Base-by-base conservation (phyloP, 1,284 basidiomycete species). In the Ceratobasidium theobromae region DNA sequence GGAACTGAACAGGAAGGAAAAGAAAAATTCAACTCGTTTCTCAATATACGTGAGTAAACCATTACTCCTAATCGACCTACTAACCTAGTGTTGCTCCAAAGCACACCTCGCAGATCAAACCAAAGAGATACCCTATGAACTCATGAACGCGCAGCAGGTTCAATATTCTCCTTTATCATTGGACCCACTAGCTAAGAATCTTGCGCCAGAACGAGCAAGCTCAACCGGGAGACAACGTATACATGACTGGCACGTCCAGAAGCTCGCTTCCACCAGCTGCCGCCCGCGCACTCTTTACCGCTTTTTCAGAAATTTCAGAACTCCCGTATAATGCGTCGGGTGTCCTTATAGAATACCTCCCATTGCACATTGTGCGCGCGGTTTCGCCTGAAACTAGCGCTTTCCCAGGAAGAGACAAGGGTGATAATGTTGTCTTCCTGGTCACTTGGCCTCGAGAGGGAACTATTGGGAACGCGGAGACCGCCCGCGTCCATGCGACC, bases 201-300 rank as follows among this genome's bases (percentile, higher is more conserved):
- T n/a, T 38, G 9, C 18, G 2, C 8, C 25, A 62, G 57, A 62
- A 62, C 28, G 57, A 62, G 18, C 57, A 62, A 21, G 57, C 57
- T 6, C 57, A 49, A n/a, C 57, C 30, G 6, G 57, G 57, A 4
- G 46, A 48, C n/a, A 62, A 62, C 33, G 35, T 62, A 33, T 62
- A 62, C 35, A 62, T 62, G 57, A 62, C 57, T 14, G 57, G 57
- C 21, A 62, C 57, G 5, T 62, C 57, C 2, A 38, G 57, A 38
- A 40, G 12, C 33, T 23, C 45, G 5, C 51, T 62, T 48, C 25
- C 57, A 3, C 23, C 46, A 8, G 12, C 27, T 4, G 16, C 25
- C 12, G 57, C 57, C 6, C 57, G 57, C 14, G 11, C 30, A 12
- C 57, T 62, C 33, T 62, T 62, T 18, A 40, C 16, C 9, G 28